These are phyloP conservation scores for Stagonosporopsis rhizophila DNA, from an alignment of 2,329 filamentous ascomycete genomes.

Conservation along the genomic window DNA sequence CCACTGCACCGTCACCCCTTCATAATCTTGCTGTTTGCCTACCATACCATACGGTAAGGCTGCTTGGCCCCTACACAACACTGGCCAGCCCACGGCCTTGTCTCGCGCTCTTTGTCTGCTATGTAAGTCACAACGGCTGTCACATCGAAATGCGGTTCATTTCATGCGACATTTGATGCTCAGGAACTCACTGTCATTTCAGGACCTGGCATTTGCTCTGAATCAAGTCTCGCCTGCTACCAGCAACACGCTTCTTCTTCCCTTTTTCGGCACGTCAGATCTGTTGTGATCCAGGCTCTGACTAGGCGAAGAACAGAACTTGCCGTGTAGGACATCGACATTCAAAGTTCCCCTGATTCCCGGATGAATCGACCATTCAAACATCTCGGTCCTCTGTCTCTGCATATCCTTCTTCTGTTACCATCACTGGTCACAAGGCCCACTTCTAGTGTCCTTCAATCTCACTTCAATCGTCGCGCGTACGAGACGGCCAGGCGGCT, in stretches of 20 bases:
- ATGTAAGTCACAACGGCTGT: constrained; percentile 45
- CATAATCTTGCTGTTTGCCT: constrained; percentile 29
- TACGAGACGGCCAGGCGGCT: constrained; percentile 25
- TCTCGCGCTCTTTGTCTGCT: constrained; percentile 46
- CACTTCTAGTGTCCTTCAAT: constrained; percentile 33
- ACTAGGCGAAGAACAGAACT: constrained; percentile 37
- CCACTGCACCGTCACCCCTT: constrained; percentile 42
- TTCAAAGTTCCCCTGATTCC: constrained; percentile 47
- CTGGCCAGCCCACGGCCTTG: constrained; percentile 38
- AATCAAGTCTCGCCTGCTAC: constrained; percentile 42
- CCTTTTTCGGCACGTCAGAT: constrained; percentile 42
- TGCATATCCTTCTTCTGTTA: constrained; percentile 36
- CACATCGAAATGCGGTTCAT: constrained; percentile 43
- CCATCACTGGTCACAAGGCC: constrained; percentile 41
- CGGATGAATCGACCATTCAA: constrained; percentile 48
- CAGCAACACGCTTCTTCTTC: constrained; percentile 33
- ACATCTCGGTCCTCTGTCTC: constrained; percentile 45
- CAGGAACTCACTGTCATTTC: constrained; percentile 44
- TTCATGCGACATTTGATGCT: constrained; percentile 42
- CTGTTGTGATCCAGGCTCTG: constrained; percentile 38
- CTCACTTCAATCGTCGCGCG: constrained; percentile 26
- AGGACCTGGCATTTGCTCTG: constrained; percentile 47
- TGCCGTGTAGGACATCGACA: constrained; percentile 39
- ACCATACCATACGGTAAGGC: constrained; percentile 33
- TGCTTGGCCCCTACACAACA: constrained; percentile 34